Percentiles rank a stretch among this genome's conserved stretches.
Evolutionary conservation across 768 basidiomycete genomes (phyloP).

Genomic region (Amanita inopinata): DNA sequence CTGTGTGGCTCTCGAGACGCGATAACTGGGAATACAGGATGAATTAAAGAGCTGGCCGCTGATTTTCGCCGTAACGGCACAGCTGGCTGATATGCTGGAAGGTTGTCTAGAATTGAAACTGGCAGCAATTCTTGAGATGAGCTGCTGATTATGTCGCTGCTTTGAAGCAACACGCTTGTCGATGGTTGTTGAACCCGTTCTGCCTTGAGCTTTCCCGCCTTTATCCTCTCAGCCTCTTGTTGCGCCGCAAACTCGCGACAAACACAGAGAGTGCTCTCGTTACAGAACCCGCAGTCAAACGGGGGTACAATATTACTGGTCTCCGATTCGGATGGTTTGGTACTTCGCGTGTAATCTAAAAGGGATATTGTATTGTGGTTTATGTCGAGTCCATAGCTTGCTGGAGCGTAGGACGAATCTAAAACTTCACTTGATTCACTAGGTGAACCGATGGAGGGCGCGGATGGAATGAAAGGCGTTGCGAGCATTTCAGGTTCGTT

Average conservation of each 20-base stretch:
- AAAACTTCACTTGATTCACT: slow-evolving; percentile 30
- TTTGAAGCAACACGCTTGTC: background rate
- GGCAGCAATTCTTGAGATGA: background rate
- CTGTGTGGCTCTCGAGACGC: slow-evolving; percentile 19
- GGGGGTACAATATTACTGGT: slow-evolving; percentile 27
- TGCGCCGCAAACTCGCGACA: slow-evolving; percentile 61
- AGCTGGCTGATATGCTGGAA: slow-evolving; percentile 73
- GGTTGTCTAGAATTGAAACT: slow-evolving; percentile 63
- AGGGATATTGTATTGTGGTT: slow-evolving; percentile 19
- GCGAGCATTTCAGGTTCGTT: slow-evolving; percentile 21
- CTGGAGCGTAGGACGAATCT: slow-evolving; percentile 24
- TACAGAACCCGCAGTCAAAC: slow-evolving; percentile 72
- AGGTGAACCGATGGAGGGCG: slow-evolving; percentile 43
- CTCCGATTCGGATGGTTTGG: slow-evolving; percentile 18
- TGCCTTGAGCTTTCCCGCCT: slow-evolving; percentile 14
- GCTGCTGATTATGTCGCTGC: background rate
- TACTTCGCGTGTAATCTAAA: slow-evolving; percentile 20
- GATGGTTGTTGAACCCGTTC: slow-evolving; percentile 16
- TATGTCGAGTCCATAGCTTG: slow-evolving; percentile 20
- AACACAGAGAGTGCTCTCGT: slow-evolving; percentile 58
- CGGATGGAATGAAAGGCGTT: slow-evolving; percentile 30
- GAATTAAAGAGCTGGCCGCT: slow-evolving; percentile 22
- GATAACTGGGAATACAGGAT: slow-evolving; percentile 45
- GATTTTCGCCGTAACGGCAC: slow-evolving; percentile 67
- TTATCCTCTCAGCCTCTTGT: slow-evolving; percentile 22